These are phyloP conservation scores for Smallanthus sonchifolius DNA, from an alignment of 129 eudicot species.

Conservation along the genomic window DNA sequence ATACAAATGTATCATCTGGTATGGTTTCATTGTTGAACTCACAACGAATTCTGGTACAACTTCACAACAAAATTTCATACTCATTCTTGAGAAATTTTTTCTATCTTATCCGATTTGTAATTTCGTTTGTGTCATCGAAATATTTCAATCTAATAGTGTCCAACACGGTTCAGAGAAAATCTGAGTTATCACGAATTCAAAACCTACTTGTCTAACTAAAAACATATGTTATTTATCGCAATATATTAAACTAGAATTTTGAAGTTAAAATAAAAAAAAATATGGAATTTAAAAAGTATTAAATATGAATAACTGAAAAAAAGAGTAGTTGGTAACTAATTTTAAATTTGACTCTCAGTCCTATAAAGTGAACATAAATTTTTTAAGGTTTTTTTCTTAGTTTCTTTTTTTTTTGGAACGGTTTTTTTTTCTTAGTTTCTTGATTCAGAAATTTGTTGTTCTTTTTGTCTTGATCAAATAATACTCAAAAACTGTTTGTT, in stretches of 20 bases:
- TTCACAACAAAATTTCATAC: no score
- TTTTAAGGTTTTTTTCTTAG: constrained; percentile 9
- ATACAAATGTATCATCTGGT: no score
- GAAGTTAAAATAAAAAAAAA: background rate
- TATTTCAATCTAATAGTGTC: no score
- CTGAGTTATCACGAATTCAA: no score
- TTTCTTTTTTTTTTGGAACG: no score
- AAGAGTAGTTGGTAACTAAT: constrained; percentile 10
- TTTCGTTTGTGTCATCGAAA: no score
- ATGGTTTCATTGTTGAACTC: no score
- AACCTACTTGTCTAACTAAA: background rate
- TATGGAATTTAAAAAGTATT: constrained; percentile 15
- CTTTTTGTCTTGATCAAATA: constrained; percentile 23
- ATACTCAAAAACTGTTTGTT: constrained; percentile 7
- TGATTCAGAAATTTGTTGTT: constrained; percentile 22
- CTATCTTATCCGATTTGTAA: no score
- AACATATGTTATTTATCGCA: background rate
- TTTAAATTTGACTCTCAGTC: constrained; percentile 9
- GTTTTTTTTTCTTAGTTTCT: no score
- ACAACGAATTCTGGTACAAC: no score
- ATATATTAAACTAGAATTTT: background rate
- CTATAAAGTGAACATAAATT: constrained; percentile 19
- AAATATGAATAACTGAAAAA: background rate
- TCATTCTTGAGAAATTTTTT: no score
- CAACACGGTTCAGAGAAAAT: no score